These are phyloP conservation scores for Neurospora hispaniola DNA, from an alignment of 495 filamentous ascomycete species.

Conservation along the genomic window DNA sequence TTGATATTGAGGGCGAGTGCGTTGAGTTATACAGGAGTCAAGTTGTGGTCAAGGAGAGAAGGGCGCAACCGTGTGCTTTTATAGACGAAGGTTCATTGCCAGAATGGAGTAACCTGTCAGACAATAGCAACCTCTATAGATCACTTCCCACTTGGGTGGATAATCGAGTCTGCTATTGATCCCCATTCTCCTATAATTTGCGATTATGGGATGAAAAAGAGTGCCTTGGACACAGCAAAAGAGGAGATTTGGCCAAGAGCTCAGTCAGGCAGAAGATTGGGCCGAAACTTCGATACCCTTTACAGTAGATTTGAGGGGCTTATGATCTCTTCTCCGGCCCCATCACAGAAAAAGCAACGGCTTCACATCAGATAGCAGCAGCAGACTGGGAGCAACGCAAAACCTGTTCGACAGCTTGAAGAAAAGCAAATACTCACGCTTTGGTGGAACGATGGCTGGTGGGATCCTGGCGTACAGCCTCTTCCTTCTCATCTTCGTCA, in stretches of 20 bases:
- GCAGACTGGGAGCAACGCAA: background rate
- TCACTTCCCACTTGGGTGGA: background rate
- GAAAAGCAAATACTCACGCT: conserved; percentile 43
- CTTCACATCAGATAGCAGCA: background rate
- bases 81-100: background rate
- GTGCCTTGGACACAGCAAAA: background rate
- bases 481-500: conserved; percentile 65
- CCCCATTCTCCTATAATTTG: background rate
- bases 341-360: background rate
- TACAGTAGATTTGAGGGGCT: background rate
- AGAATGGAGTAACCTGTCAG: background rate
- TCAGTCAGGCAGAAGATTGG: background rate
- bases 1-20: background rate
- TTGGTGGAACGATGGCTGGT: conserved; percentile 56
- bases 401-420: background rate
- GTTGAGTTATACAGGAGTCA: background rate
- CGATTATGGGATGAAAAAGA: background rate
- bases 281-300: background rate
- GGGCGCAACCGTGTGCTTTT: background rate
- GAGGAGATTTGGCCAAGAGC: background rate
- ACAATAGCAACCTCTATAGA: background rate
- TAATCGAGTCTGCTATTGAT: background rate
- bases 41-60: background rate
- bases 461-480: conserved; percentile 50
- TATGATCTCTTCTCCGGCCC: background rate